phyloP scores from a whole-genome alignment of 352 stramenopile genomes.

The Detonula confervacea region DNA sequence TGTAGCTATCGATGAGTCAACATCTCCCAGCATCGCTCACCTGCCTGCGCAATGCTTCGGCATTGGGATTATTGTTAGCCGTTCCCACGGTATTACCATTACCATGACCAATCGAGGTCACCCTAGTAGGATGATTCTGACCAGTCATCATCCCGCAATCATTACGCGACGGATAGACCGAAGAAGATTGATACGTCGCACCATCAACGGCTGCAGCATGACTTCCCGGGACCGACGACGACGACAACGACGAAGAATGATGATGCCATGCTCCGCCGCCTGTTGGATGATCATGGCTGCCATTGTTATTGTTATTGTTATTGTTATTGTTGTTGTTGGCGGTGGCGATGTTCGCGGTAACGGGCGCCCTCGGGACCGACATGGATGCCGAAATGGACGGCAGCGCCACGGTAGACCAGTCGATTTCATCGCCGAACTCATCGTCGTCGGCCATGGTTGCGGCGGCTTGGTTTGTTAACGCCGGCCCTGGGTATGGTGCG shows the following conservation, averaged over 20 bases:
- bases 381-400: not conserved
- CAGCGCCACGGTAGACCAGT: conserved; percentile 26
- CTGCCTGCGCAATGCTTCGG: not conserved
- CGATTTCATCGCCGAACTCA: conserved; percentile 32
- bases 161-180: no score
- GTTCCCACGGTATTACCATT: no score
- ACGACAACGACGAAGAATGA: not conserved
- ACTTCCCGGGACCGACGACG: no score
- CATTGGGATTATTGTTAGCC: not conserved
- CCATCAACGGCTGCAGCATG: no score
- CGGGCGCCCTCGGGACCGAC: not conserved
- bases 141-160: no score
- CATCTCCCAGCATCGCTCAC: no score
- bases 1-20: no score
- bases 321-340: not conserved
- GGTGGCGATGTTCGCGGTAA: not conserved
- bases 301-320: not conserved
- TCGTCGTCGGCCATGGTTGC: conserved; percentile 8
- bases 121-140: not conserved
- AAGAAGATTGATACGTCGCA: no score
- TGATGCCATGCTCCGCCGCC: not conserved
- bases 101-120: not conserved
- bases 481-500: no score
- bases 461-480: no score
- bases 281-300: not conserved